These are phyloP conservation scores for Suillus cothurnatus DNA, from an alignment of 768 basidiomycete species.

Conservation along the genomic window DNA sequence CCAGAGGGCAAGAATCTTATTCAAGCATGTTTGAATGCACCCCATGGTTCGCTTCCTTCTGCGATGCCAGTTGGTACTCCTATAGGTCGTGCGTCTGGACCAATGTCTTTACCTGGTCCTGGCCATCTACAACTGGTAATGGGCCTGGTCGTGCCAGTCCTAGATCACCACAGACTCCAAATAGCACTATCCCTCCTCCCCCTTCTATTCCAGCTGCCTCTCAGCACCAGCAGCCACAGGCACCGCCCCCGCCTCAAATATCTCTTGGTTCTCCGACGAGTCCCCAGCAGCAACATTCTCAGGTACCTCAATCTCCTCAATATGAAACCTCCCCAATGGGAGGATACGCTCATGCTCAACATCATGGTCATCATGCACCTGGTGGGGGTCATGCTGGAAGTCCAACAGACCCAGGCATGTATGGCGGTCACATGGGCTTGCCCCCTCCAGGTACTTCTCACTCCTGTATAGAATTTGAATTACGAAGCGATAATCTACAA, in stretches of 20 bases:
- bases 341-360: too few species aligned
- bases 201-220: conserved; percentile 43
- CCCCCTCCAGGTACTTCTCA: conserved; percentile 29
- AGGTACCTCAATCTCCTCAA: conserved; percentile 59
- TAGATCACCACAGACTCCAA: conserved; percentile 61
- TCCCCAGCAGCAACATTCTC: conserved; percentile 66
- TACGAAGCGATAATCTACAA: too few species aligned
- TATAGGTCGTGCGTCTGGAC: conserved; percentile 60
- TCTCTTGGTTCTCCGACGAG: conserved; percentile 64
- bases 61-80: conserved; percentile 73
- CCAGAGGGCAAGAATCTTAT: conserved; percentile 98
- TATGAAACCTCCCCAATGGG: conserved; percentile 46
- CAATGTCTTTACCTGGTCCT: conserved; percentile 51
- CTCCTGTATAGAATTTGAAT: too few species aligned
- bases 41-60: conserved; percentile 78
- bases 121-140: conserved; percentile 54
- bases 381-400: conserved; percentile 30
- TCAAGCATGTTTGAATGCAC: conserved; percentile 94
- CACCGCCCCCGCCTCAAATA: conserved; percentile 51
- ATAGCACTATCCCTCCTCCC: conserved; percentile 59
- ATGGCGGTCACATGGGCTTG: conserved; percentile 49
- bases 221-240: conserved; percentile 34
- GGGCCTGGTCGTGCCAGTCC: conserved; percentile 34
- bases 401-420: conserved; percentile 50
- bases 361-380: too few species aligned